A percentile compares a stretch with the other conserved stretches of the same genome.
phyloP scores from a whole-genome alignment of 192 early-diverging fungal genomes.

The Coemansia umbellata region DNA sequence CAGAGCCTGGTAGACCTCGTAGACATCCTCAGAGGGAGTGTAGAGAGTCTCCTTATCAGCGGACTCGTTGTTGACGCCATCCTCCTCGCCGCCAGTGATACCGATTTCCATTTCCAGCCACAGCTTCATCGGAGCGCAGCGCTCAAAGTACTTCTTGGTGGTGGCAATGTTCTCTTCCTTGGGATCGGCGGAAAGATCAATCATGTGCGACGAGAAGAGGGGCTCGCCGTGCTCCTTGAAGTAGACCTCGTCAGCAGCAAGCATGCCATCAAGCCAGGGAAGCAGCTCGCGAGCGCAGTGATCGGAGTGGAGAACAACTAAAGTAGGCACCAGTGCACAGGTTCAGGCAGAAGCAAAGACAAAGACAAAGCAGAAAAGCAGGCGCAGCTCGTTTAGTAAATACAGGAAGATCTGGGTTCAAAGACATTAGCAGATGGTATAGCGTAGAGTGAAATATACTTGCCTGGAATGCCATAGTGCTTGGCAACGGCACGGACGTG shows the following conservation, averaged over 20 bases:
- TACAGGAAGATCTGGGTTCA: too few species aligned
- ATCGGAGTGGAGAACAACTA: slow-evolving; percentile 82
- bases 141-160: slow-evolving; percentile 87
- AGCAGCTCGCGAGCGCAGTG: slow-evolving; percentile 97
- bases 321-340: background rate
- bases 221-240: slow-evolving; percentile 91
- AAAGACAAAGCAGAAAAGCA: too few species aligned
- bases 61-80: slow-evolving; percentile 93
- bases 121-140: slow-evolving; percentile 83
- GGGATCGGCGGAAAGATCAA: slow-evolving; percentile 91
- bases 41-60: slow-evolving; percentile 90
- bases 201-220: slow-evolving; percentile 97
- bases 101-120: slow-evolving; percentile 98
- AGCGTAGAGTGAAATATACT: too few species aligned
- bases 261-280: slow-evolving; percentile 97
- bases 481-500: slow-evolving; percentile 77
- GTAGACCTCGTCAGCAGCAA: slow-evolving; percentile 91
- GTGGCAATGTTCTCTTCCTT: slow-evolving; percentile 92
- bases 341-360: too few species aligned
- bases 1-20: slow-evolving; percentile 91
- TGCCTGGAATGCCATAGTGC: slow-evolving; percentile 74
- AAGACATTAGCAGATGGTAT: too few species aligned
- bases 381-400: too few species aligned
- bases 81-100: slow-evolving; percentile 97
- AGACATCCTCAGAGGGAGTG: slow-evolving; percentile 94